Base-by-base conservation (phyloP, 129 eudicot species). In the Glebionis coronaria region DNA sequence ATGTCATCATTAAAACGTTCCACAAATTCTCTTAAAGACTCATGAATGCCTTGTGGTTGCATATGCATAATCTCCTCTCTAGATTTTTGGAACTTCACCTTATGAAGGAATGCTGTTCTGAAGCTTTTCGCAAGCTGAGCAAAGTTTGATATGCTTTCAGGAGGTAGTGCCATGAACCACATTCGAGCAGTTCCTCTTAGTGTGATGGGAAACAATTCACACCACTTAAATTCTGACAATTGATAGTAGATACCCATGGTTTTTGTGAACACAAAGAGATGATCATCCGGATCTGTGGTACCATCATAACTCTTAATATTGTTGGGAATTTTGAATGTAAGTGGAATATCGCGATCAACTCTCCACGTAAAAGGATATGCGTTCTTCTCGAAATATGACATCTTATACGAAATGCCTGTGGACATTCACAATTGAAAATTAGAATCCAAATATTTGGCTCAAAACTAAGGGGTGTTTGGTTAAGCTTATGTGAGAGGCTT, bases 51-150 rank as follows among this genome's bases (percentile, higher is more conserved):
- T 5, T 59, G 65, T 59, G 1, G 65, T 59, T 4, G 6, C 65
- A 59, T 6, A 14, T 29, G 7, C 45, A 5, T 4, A 3, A 31
- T 31, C 7, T 59, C 65, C 2, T 59, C 35, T 3, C 45, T 59
- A 29, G 65, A n/a, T 31, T 59, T 9, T 59, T 59, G 42, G 12
- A 59, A 29, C 65, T 28, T 59, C 2, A 59, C 46, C 45, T 59
- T 59, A 6, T 59, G 65, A 5, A 59, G 13, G 12, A 59, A 59
- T 11, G 19, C 31, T 8, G 65, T 59, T 31, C 46, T 19, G 12
- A 59, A 59, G 23, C 42, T 59, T 13, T 7, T 14, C 1, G 10
- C 46, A 3, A 59, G 65, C 12, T 29, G 46, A 1, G 15, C 2
- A 59, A 29, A 59, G 5, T 5, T 59, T 1, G 7, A n/a, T 59